Conservation (phyloP, 129 eudicot genomes). For the Helianthus annuus region HanXRQr2.0-SUNRISE NC_035442.2:20832905-20833404, state of each 20-base stretch:
- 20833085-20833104: neutral
- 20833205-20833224: neutral
- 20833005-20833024: constrained; percentile 83
- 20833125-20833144: neutral
- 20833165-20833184: too few relatives aligned
- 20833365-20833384: neutral
- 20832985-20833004: constrained; percentile 90
- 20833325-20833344: neutral
- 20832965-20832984: constrained; percentile 86
- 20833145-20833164: too few relatives aligned
- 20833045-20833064: constrained; percentile 73
- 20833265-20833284: neutral
- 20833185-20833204: neutral
- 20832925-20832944: constrained; percentile 75
- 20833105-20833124: neutral
- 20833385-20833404: neutral
- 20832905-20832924: constrained; percentile 32
- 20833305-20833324: neutral
- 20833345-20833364: neutral
- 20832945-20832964: constrained; percentile 83
- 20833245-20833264: neutral
- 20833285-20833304: neutral
- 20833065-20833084: constrained; percentile 5
- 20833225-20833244: neutral
- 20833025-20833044: constrained; percentile 73